Percentiles rank a stretch among this genome's conserved stretches.
Conservation (phyloP, 371 early-diverging fungal genomes). For the Mortierella sp. region DNA sequence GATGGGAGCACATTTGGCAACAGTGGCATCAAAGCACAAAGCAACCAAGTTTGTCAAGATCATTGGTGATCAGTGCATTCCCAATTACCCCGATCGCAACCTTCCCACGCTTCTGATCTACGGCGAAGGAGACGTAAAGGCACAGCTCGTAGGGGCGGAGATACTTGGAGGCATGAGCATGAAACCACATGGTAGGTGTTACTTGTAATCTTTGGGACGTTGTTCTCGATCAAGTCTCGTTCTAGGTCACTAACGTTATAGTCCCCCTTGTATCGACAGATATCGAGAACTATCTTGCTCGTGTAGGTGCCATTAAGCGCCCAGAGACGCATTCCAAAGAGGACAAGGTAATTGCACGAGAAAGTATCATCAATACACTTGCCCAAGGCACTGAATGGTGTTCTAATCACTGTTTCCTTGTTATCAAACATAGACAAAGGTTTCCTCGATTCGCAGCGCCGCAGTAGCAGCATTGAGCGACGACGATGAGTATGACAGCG, state of each 20-base stretch:
- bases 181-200: conserved; percentile 67
- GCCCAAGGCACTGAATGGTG: neutral
- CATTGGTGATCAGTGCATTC: conserved; percentile 91
- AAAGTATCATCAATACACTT: too few species aligned
- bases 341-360: conserved; percentile 24
- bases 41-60: conserved; percentile 94
- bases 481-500: conserved; percentile 67
- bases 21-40: conserved; percentile 84
- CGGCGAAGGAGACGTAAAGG: conserved; percentile 84
- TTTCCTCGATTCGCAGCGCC: conserved; percentile 54
- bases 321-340: conserved; percentile 36
- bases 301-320: conserved; percentile 46
- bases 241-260: neutral
- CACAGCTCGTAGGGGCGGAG: conserved; percentile 85
- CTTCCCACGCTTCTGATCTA: conserved; percentile 93
- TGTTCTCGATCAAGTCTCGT: neutral
- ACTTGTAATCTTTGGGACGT: too few species aligned
- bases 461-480: conserved; percentile 69
- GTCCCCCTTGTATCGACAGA: conserved; percentile 10
- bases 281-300: conserved; percentile 52
- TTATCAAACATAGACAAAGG: conserved; percentile 22
- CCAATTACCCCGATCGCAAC: conserved; percentile 92
- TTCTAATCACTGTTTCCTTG: neutral
- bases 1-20: conserved; percentile 78
- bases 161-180: conserved; percentile 85